Base-by-base conservation (phyloP, 1,284 basidiomycete species). In the Microbotryum saponariae region DNA sequence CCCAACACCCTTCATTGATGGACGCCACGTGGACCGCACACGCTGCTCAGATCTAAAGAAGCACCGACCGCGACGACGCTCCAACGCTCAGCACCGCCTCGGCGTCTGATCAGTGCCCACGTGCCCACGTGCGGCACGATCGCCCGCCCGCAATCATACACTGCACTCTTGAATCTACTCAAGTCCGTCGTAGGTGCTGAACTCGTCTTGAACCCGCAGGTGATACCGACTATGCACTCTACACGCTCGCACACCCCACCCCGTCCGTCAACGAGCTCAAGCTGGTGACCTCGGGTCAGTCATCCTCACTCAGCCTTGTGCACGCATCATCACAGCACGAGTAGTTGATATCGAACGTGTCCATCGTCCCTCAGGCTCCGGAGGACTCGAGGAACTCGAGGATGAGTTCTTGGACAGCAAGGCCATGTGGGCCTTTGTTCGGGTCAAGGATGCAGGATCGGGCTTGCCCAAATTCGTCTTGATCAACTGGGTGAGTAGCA, bases 321-420 rank as follows among this genome's bases (percentile, higher is more conserved):
- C 21, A 33, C 54, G 4, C 46, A 42, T 21, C 18, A 20, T 31
- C 31, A 27, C 6, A n/a, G 23, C 46, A 42, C 14, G 37, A 27
- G 21, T 8, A 9, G 50, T 10, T 23, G 50, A 29, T 23, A 23
- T 10, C 1, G 50, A 29, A 9, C 16, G 16, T 16, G 3, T 12
- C 3, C 37, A 18, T 42, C 5, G 5, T 29, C 46, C 47, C 29
- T 0, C 61, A 2, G 91, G 91, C n/a, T 79, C 80, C 66, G 87
- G 85, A 27, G 90, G 91, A 0, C 80, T 98, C 14, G 90, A 94
- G 66, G 92, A 94, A 73, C 79, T 97, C 21, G 83, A 88, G 72
- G 93, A 97, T 67, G 92, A 96, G 77, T 97, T 97, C 76, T 88
- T 86, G 50, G 92, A 97, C 74, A 93, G 91, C 45, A 56, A 60